These are phyloP conservation scores for Sporisorium graminicola DNA, from an alignment of 1,284 basidiomycete species.

Conservation along the genomic window DNA sequence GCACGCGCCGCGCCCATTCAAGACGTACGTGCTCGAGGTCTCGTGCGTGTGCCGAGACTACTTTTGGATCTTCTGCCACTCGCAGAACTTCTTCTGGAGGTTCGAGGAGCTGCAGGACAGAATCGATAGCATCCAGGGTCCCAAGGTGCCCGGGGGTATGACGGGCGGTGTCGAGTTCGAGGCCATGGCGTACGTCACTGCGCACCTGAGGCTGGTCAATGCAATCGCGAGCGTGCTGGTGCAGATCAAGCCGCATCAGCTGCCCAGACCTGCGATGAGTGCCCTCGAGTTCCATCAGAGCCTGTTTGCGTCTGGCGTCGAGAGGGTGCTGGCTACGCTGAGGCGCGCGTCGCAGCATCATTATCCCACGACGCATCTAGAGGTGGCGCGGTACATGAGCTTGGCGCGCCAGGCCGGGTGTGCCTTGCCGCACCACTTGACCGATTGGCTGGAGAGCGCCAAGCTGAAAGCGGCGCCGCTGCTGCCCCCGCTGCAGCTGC, in stretches of 20 bases:
- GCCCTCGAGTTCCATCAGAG: slow-evolving; percentile 48
- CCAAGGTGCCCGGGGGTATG: slow-evolving; percentile 95
- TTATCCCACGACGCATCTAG: slow-evolving; percentile 63
- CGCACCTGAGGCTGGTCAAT: slow-evolving; percentile 57
- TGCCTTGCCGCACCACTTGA: slow-evolving; percentile 34
- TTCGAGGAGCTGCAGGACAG: slow-evolving; percentile 79
- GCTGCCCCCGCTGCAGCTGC: slow-evolving; percentile 30
- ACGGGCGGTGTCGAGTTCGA: slow-evolving; percentile 98
- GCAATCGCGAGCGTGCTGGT: slow-evolving; percentile 32
- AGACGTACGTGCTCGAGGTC: slow-evolving; percentile 88
- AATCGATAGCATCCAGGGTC: slow-evolving; percentile 84
- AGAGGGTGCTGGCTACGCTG: slow-evolving; percentile 52
- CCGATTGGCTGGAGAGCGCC: slow-evolving; percentile 39
- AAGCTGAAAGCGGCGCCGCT: slow-evolving; percentile 15
- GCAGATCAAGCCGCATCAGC: slow-evolving; percentile 24
- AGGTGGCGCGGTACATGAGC: slow-evolving; percentile 53
- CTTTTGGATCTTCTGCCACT: slow-evolving; percentile 98
- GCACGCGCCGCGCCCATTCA: slow-evolving; percentile 86
- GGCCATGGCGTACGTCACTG: slow-evolving; percentile 86
- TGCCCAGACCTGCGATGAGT: slow-evolving; percentile 27
- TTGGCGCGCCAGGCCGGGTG: slow-evolving; percentile 24
- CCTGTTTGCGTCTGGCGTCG: slow-evolving; percentile 56
- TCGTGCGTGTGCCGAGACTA: slow-evolving; percentile 92
- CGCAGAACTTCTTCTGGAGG: slow-evolving; percentile 89
- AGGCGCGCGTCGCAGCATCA: slow-evolving; percentile 54